Evolutionary conservation across 495 filamentous ascomycete species (phyloP).

Genomic region (Penicillium nucicola): DNA sequence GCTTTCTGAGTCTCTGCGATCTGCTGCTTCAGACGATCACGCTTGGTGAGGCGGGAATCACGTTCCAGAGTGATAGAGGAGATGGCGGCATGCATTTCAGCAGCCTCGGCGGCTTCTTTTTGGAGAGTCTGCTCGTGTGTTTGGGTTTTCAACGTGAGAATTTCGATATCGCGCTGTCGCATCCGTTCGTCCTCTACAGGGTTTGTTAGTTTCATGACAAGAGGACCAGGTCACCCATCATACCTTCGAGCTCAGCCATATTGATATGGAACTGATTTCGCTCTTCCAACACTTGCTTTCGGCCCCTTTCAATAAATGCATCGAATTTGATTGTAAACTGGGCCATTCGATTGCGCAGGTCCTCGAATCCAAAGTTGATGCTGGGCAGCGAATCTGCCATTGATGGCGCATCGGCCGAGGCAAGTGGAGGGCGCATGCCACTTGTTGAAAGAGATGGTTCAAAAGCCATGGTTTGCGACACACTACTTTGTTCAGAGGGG

Average conservation of each 20-base stretch:
- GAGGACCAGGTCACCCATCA: constrained; percentile 1
- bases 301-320: constrained; percentile 85
- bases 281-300: constrained; percentile 86
- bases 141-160: constrained; percentile 70
- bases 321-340: constrained; percentile 91
- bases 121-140: constrained; percentile 75
- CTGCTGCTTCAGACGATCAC: constrained; percentile 71
- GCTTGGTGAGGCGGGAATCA: constrained; percentile 67
- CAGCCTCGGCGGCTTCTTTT: constrained; percentile 83
- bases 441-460: constrained; percentile 75
- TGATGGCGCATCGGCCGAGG: constrained; percentile 52
- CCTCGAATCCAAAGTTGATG: constrained; percentile 95
- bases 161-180: constrained; percentile 83
- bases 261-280: constrained; percentile 91
- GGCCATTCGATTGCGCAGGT: constrained; percentile 90
- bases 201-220: constrained; percentile 17
- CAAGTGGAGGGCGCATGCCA: constrained; percentile 66
- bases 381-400: constrained; percentile 82
- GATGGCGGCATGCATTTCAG: constrained; percentile 83
- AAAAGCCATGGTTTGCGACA: constrained; percentile 30
- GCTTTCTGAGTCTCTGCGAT: constrained; percentile 73
- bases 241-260: constrained; percentile 86
- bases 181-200: constrained; percentile 80
- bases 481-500: neutral
- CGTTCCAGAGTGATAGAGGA: constrained; percentile 68